Base-by-base conservation (phyloP, 2,329 filamentous ascomycete genomes). In the Ceratocystis diversiconidia region DNA sequence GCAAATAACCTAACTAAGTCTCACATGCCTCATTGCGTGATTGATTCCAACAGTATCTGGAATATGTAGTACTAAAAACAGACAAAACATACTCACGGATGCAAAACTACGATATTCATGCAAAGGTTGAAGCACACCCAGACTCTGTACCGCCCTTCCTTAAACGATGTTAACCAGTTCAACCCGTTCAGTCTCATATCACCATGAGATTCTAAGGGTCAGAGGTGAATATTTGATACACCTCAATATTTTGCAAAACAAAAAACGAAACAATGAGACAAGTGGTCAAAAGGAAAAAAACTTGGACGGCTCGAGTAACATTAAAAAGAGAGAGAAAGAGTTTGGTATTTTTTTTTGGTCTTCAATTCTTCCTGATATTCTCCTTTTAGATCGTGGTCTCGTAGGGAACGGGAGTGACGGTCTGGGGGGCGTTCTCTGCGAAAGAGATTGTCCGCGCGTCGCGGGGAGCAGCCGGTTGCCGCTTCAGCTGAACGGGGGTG, bases 341-440 rank as follows among this genome's bases (percentile, higher is more conserved):
- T 59, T 67, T 67, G 64, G 48, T 65, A 67, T 67, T 67, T 67
- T 67, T 41, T 66, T 66, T 67, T 65, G 52, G 10, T 44, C 64
- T 67, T 67, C 66, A 66, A 55, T 60, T 67, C 66, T 67, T 65
- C 66, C 66, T 61, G 60, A n/a, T 25, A n/a, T 67, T 70, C 72
- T 65, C 66, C 63, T 67, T 75, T 85, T 94, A 99, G 79, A 99
- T 97, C 76, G 90, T 92, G 74, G 94, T 99, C 85, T 97, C 94
- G 86, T 97, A 99, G 75, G 94, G 80, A 73, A 97, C 84, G 73
- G 92, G 91, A 70, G 86, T 85, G 74, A 97, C 85, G 73, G 89
- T 96, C 86, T 96, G 90, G 70, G 92, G 90, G 77, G 85, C 83
- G 82, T 90, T 89, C 76, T 90, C 87, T 80, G 85, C 86, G 73